Evolutionary conservation across 805 yeast species (phyloP).

Genomic region (Pichia occidentalis): DNA sequence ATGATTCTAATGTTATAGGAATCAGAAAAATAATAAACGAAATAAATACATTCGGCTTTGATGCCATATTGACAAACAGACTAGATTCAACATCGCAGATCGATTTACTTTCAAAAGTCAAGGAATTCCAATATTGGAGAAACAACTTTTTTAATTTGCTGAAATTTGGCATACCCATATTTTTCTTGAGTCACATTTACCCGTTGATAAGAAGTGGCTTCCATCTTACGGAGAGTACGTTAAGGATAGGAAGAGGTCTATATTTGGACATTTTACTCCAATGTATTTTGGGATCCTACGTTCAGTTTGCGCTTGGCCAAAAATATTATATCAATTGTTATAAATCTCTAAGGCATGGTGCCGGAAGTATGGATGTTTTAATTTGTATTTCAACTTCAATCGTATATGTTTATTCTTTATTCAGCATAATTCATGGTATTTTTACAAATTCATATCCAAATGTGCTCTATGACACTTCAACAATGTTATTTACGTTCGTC

Average conservation of each 20-base stretch:
- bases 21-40: slow-evolving; percentile 53
- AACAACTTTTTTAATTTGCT: slow-evolving; percentile 45
- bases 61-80: slow-evolving; percentile 40
- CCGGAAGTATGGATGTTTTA: slow-evolving; percentile 88
- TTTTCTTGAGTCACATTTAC: slow-evolving; percentile 42
- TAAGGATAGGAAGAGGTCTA: slow-evolving; percentile 44
- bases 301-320: slow-evolving; percentile 62
- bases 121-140: slow-evolving; percentile 72
- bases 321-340: slow-evolving; percentile 60
- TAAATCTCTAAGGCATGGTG: slow-evolving; percentile 59
- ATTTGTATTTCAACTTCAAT: slow-evolving; percentile 77
- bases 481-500: slow-evolving; percentile 79
- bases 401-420: slow-evolving; percentile 67
- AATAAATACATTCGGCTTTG: slow-evolving; percentile 47
- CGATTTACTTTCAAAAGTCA: slow-evolving; percentile 55
- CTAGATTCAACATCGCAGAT: slow-evolving; percentile 65
- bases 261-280: slow-evolving; percentile 59
- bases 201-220: slow-evolving; percentile 32
- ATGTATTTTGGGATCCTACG: slow-evolving; percentile 47
- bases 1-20: slow-evolving; percentile 48
- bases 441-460: slow-evolving; percentile 49
- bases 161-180: slow-evolving; percentile 56
- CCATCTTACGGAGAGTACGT: slow-evolving; percentile 11
- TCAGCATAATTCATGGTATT: slow-evolving; percentile 45
- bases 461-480: slow-evolving; percentile 77